These are phyloP conservation scores for Vitis cinerea DNA, from an alignment of 164 flowering plant genomes.

Conservation along the genomic window DNA sequence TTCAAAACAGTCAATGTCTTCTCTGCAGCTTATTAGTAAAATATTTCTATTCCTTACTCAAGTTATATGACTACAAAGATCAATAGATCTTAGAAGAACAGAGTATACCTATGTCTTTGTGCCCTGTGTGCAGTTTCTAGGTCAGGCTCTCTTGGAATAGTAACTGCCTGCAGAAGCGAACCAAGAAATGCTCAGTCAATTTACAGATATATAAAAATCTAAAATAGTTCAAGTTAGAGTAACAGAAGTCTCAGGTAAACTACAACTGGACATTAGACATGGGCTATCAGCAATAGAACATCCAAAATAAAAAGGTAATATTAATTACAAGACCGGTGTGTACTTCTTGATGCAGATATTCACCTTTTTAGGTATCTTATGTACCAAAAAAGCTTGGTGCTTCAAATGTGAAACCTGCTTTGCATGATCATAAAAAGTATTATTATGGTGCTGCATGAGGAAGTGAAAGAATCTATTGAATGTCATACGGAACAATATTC, in stretches of 20 bases:
- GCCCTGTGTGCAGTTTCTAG: constrained; percentile 79
- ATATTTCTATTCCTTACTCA: neutral
- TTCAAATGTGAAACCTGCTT: constrained; percentile 44
- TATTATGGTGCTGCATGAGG: neutral
- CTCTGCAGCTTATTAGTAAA: constrained; percentile 1
- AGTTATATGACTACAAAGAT: neutral
- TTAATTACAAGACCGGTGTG: neutral
- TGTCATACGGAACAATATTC: neutral
- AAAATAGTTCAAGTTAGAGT: no score
- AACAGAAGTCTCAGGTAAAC: no score
- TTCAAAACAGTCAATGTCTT: neutral
- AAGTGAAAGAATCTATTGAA: neutral
- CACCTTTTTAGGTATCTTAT: constrained; percentile 45
- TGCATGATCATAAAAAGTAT: neutral
- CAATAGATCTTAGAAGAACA: neutral
- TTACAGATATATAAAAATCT: no score
- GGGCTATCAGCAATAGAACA: no score
- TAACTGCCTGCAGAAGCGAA: constrained; percentile 22
- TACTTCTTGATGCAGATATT: neutral
- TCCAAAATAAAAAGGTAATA: no score
- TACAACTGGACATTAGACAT: no score
- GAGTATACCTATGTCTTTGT: constrained; percentile 30
- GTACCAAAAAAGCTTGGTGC: constrained; percentile 36
- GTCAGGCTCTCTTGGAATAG: constrained; percentile 76
- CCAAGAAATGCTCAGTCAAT: no score